phyloP scores from a whole-genome alignment of 2,329 filamentous ascomycete species.

The Exophiala calicioides region DNA sequence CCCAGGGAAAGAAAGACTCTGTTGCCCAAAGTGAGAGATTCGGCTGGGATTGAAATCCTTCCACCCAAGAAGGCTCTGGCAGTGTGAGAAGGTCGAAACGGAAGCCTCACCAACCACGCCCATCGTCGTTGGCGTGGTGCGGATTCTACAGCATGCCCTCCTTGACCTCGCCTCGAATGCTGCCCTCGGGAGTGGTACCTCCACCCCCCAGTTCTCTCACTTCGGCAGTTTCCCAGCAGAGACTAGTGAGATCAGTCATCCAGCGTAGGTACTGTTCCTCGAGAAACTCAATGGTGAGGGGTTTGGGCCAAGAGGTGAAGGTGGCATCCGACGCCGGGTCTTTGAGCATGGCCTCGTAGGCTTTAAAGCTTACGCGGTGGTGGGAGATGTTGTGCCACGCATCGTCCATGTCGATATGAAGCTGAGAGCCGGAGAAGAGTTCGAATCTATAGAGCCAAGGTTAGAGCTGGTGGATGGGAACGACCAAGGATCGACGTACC shows the following conservation, averaged over 20 bases:
- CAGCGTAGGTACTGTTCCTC: conserved; percentile 30
- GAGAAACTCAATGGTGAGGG: conserved; percentile 31
- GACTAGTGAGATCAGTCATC: conserved; percentile 28
- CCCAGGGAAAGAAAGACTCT: too few species aligned
- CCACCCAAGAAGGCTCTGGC: too few species aligned
- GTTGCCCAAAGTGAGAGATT: too few species aligned
- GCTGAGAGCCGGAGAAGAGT: conserved; percentile 29
- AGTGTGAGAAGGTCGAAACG: too few species aligned
- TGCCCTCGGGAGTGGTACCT: conserved; percentile 9
- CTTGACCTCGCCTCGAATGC: conserved; percentile 19
- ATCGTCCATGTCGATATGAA: conserved; percentile 33
- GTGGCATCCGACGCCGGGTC: conserved; percentile 25
- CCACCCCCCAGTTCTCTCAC: conserved; percentile 28
- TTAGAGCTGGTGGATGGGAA: not conserved
- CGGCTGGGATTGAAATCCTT: too few species aligned
- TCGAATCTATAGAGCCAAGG: conserved; percentile 28
- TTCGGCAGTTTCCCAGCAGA: conserved; percentile 30
- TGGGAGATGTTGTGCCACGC: conserved; percentile 32
- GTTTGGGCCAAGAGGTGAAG: conserved; percentile 31
- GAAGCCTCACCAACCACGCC: too few species aligned
- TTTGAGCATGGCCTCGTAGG: conserved; percentile 29
- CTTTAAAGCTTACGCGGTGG: conserved; percentile 30
- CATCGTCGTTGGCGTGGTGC: not conserved
- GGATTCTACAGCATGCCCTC: conserved; percentile 21
- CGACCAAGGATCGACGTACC: conserved; percentile 22